These are phyloP conservation scores for Shiraia sp. DNA, from an alignment of 2,329 filamentous ascomycete genomes.

Conservation along the genomic window DNA sequence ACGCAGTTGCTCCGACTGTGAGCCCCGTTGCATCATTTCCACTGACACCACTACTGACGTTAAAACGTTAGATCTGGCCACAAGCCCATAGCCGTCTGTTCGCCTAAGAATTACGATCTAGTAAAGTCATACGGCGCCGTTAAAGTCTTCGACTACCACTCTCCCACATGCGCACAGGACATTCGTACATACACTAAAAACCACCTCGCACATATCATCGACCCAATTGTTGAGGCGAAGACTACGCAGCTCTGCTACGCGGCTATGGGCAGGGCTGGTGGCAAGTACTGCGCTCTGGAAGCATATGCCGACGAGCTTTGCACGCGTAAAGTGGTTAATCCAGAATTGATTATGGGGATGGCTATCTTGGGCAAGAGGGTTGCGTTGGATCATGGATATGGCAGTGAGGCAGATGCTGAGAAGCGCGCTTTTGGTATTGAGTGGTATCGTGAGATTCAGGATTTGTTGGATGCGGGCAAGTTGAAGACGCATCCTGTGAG, in stretches of 20 bases:
- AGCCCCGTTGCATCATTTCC: too few relatives aligned
- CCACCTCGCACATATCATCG: conserved; percentile 4
- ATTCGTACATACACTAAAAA: conserved; percentile 5
- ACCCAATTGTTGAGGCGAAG: conserved; percentile 24
- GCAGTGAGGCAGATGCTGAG: not conserved
- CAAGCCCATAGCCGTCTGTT: conserved; percentile 8
- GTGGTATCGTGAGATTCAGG: not conserved
- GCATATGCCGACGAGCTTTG: not conserved
- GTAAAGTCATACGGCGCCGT: conserved; percentile 7
- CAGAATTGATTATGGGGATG: conserved; percentile 1
- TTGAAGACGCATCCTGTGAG: too few relatives aligned
- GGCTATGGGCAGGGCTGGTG: conserved; percentile 23
- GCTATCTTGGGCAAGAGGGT: conserved; percentile 1
- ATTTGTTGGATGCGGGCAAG: too few relatives aligned
- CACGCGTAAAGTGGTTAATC: not conserved
- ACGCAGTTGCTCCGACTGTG: conserved; percentile 20
- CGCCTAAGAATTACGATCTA: conserved; percentile 12
- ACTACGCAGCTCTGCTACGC: conserved; percentile 22
- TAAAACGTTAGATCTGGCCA: not conserved
- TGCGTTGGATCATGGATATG: not conserved
- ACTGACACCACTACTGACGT: not conserved
- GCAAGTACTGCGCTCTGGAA: conserved; percentile 23
- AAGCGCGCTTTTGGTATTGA: conserved; percentile 1
- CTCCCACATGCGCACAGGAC: conserved; percentile 3
- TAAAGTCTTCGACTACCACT: conserved; percentile 12